Evolutionary conservation across 768 basidiomycete genomes (phyloP), one percentile per base, ranked within the genome.

Genomic region (Mycena capillaripes): DNA sequence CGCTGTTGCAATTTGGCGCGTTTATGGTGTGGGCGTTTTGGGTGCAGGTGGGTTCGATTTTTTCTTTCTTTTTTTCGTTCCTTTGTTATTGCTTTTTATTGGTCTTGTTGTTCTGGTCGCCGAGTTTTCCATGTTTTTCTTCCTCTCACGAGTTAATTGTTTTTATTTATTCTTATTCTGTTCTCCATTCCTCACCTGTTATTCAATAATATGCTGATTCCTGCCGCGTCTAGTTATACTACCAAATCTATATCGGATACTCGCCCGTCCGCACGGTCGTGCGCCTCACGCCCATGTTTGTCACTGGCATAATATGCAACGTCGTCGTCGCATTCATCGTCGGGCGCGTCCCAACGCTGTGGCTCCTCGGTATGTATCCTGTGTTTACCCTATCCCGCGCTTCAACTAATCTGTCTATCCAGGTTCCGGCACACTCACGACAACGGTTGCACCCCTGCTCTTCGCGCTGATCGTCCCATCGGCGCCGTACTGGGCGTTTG

Each of bases 401-500:
- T 46, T 12, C 23, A 21, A 9, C 46, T 16, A 17, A 42, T 17
- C 0, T 44, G 56, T 36, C 16, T 1, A 16, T 23, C 17, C 12
- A 72, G 57, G 69, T 6, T 27, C 80, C 29, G 90, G 90, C 30
- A 89, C 89, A 1, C 60, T 85, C 14, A 69, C 88, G 30, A 91
- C 90, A 0, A 84, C 82, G 23, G 69, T 78, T 12, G 88, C 89
- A 0, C 82, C 83, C 55, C 79, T 90, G 40, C 79, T 91, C 12
- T 91, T 91, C 72, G 90, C 91, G 10, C 75, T 90, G 6, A 89
- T 91, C 72, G 58, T 85, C 38, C 82, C 88, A 0, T 71, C 78
- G 4, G 82, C 81, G 11, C 77, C 87, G 11, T 91, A 87, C 74
- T 92, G 91, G 91, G 89, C 89, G 10, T 89, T 86, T 64, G 87